Percentiles rank a stretch among this genome's conserved stretches.
These are phyloP conservation scores for Rhynchosporium secalis DNA, from an alignment of 2,329 filamentous ascomycete genomes.

Conservation along the genomic window DNA sequence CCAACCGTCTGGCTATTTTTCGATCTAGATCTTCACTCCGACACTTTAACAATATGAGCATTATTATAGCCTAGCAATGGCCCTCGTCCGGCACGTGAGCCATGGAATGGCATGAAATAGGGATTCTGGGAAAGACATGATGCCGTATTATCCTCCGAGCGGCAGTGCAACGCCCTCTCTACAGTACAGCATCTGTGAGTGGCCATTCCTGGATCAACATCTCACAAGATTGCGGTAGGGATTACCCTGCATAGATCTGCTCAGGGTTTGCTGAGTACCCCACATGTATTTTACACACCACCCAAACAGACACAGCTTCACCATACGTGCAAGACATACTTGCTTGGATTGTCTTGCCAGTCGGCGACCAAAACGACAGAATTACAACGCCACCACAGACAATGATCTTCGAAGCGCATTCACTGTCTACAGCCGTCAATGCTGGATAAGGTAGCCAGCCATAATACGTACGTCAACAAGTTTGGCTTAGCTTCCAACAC, in stretches of 20 bases:
- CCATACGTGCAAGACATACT: background rate
- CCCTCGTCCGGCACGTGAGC: conserved; percentile 10
- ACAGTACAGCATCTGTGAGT: conserved; percentile 11
- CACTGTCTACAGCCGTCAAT: background rate
- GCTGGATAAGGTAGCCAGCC: background rate
- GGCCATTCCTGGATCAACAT: background rate
- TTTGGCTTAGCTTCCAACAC: background rate
- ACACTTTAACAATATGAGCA: conserved; percentile 17
- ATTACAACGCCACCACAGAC: conserved; percentile 9
- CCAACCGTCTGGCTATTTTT: conserved; percentile 16
- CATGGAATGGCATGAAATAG: conserved; percentile 1
- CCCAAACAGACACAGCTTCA: background rate
- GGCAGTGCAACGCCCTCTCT: background rate
- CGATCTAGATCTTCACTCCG: conserved; percentile 18
- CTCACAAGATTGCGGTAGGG: conserved; percentile 9
- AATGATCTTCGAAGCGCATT: background rate
- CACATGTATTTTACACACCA: background rate
- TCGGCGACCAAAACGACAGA: conserved; percentile 8
- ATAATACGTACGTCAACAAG: conserved; percentile 7
- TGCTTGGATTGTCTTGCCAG: background rate
- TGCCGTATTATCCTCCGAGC: background rate
- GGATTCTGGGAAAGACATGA: conserved; percentile 15
- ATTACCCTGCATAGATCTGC: conserved; percentile 29
- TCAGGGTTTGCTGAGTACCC: conserved; percentile 21
- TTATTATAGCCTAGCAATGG: conserved; percentile 1